Conservation (phyloP, 2,329 filamentous ascomycete genomes). For the Trichoderma atroviride region DNA sequence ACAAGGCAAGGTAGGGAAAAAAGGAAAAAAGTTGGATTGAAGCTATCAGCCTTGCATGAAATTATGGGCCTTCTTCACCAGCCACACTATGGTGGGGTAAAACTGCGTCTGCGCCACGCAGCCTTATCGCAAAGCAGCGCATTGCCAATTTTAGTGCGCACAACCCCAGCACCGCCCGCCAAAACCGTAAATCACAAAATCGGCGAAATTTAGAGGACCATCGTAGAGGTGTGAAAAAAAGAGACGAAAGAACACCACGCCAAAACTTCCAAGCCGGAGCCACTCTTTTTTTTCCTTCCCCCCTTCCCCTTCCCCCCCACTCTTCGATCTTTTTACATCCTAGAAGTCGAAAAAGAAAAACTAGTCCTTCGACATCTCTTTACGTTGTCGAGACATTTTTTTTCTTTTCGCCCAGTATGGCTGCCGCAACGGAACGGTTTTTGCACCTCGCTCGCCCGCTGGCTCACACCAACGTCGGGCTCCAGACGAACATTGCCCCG, state of each 20-base stretch:
- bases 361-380: conserved; percentile 9
- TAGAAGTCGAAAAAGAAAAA: not conserved
- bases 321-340: conserved; percentile 21
- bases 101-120: conserved; percentile 37
- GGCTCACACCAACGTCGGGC: conserved; percentile 76
- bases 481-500: conserved; percentile 84
- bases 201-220: conserved; percentile 44
- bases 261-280: conserved; percentile 31
- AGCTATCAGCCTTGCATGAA: conserved; percentile 42
- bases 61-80: conserved; percentile 32
- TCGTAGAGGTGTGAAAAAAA: conserved; percentile 35
- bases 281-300: conserved; percentile 30
- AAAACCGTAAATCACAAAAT: conserved; percentile 49
- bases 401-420: conserved; percentile 67
- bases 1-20: conserved; percentile 22
- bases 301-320: conserved; percentile 26
- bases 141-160: conserved; percentile 57
- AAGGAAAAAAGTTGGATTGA: conserved; percentile 42
- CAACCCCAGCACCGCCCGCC: conserved; percentile 51
- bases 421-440: conserved; percentile 78
- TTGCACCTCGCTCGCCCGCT: conserved; percentile 93
- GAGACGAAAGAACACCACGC: conserved; percentile 12
- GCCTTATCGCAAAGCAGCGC: conserved; percentile 40
- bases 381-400: conserved; percentile 29
- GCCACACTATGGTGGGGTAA: conserved; percentile 41